phyloP scores from a whole-genome alignment of 2,329 filamentous ascomycete genomes.

The Colletotrichum tofieldiae region DNA sequence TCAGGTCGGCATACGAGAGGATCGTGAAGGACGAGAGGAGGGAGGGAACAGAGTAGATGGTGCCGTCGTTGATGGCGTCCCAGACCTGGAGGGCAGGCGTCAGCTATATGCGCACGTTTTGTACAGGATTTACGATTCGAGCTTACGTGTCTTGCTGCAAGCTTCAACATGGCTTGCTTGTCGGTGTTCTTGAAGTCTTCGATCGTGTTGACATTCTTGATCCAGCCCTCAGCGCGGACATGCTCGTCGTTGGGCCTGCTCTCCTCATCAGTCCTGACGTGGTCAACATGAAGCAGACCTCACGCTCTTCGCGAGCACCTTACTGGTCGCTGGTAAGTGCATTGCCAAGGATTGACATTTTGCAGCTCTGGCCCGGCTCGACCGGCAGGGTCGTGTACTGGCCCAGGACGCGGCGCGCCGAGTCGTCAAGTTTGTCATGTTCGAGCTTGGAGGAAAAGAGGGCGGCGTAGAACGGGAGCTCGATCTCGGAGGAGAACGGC shows the following conservation, averaged over 20 bases:
- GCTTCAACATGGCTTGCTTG: conserved; percentile 82
- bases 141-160: conserved; percentile 82
- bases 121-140: neutral
- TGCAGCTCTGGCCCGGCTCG: conserved; percentile 82
- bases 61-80: conserved; percentile 97
- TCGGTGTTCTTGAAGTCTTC: conserved; percentile 92
- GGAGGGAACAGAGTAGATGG: conserved; percentile 95
- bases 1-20: conserved; percentile 94
- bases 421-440: conserved; percentile 96
- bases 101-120: neutral
- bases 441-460: conserved; percentile 96
- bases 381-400: conserved; percentile 89
- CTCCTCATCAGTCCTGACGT: conserved; percentile 48
- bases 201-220: conserved; percentile 96
- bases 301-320: conserved; percentile 51
- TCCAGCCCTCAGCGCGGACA: conserved; percentile 91
- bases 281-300: conserved; percentile 42
- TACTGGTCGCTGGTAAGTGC: conserved; percentile 89
- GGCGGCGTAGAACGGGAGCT: conserved; percentile 93
- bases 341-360: conserved; percentile 91
- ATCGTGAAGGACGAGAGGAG: conserved; percentile 90
- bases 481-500: conserved; percentile 93
- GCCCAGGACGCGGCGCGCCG: conserved; percentile 87
- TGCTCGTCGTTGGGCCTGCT: conserved; percentile 77
- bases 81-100: conserved; percentile 76